A percentile compares a stretch with the other conserved stretches of the same genome.
These are phyloP conservation scores for Gastrodia elata DNA, from an alignment of 106 monocot genomes.

Conservation along the genomic window DNA sequence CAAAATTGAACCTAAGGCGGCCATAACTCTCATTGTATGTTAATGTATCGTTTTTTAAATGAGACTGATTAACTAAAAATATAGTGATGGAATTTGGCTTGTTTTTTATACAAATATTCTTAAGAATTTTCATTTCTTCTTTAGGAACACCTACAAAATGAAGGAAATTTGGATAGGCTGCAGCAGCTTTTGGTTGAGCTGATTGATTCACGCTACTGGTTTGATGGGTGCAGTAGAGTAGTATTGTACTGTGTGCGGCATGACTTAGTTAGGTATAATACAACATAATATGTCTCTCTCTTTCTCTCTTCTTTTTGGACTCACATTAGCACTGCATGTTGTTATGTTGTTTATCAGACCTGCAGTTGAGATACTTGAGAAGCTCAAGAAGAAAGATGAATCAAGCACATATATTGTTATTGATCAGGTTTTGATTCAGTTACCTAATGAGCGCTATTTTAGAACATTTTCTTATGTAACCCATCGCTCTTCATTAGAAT, in stretches of 20 bases:
- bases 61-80: background rate
- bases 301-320: conserved; percentile 1
- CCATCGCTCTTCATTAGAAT: background rate
- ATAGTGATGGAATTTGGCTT: background rate
- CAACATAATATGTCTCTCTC: conserved; percentile 1
- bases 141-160: conserved; percentile 44
- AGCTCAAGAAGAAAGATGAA: conserved; percentile 57
- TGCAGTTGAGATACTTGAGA: conserved; percentile 57
- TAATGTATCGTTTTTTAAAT: background rate
- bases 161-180: conserved; percentile 61
- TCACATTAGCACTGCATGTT: background rate
- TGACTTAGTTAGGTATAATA: conserved; percentile 43
- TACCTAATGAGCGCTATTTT: background rate
- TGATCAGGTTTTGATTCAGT: conserved; percentile 55
- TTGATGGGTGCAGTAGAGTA: conserved; percentile 78
- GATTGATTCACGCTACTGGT: conserved; percentile 50
- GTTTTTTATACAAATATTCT: background rate
- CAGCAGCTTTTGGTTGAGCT: conserved; percentile 61
- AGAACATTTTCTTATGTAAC: background rate
- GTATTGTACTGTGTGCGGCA: conserved; percentile 61
- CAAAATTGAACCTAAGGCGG: conserved; percentile 52
- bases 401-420: conserved; percentile 42
- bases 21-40: conserved; percentile 67
- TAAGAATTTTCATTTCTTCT: background rate
- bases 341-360: conserved; percentile 26